A percentile compares a stretch with the other conserved stretches of the same genome.
These are phyloP conservation scores for Hibiscus tridactylites DNA, from an alignment of 345 rosid species.

Conservation along the genomic window DNA sequence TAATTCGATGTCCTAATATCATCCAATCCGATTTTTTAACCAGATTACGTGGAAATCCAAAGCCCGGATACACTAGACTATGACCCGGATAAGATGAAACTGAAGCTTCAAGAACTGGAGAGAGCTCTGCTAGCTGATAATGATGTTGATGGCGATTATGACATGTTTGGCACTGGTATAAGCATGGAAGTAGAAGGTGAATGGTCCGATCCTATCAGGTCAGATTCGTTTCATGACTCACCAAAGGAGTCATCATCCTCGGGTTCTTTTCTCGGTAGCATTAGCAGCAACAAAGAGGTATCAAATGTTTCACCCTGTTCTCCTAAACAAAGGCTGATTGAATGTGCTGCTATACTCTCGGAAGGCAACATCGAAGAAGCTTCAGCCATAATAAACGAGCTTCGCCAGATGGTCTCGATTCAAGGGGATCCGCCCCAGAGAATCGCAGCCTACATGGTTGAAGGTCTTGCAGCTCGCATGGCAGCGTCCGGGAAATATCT, in stretches of 20 bases:
- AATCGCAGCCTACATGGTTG: conserved; percentile 96
- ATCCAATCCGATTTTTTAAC: conserved; percentile 31
- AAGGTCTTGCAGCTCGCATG: conserved; percentile 95
- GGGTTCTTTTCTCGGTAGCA: conserved; percentile 62
- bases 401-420: conserved; percentile 69
- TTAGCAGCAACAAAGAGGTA: conserved; percentile 43
- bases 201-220: conserved; percentile 54
- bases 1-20: conserved; percentile 16
- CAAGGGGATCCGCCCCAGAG: conserved; percentile 95
- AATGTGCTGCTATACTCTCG: conserved; percentile 64
- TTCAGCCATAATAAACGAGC: conserved; percentile 51
- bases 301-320: conserved; percentile 39
- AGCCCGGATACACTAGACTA: conserved; percentile 44
- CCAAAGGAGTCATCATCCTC: conserved; percentile 80
- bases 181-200: conserved; percentile 79
- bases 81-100: conserved; percentile 50
- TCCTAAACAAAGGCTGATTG: conserved; percentile 64
- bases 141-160: conserved; percentile 38
- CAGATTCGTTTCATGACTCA: conserved; percentile 51
- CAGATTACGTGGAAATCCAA: conserved; percentile 36
- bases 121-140: conserved; percentile 66
- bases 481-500: conserved; percentile 85
- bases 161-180: conserved; percentile 28
- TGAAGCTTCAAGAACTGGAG: conserved; percentile 83
- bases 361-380: conserved; percentile 66